A percentile compares a stretch with the other conserved stretches of the same genome.
These are phyloP conservation scores for Patellaria atrata DNA, from an alignment of 495 filamentous ascomycete genomes.

Conservation along the genomic window DNA sequence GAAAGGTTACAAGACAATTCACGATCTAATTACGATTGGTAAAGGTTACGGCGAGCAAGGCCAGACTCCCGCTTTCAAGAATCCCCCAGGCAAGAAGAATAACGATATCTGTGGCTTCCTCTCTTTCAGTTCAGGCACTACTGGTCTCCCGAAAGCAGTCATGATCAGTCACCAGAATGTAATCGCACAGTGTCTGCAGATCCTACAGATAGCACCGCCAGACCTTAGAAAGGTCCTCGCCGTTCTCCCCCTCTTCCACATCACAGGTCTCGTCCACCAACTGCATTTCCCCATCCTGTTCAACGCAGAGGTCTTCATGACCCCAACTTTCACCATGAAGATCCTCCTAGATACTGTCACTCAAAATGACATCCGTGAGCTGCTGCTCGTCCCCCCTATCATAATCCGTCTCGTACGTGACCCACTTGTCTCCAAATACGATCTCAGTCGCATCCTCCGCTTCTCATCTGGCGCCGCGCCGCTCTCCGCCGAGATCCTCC, in stretches of 20 bases:
- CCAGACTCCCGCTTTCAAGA: slow-evolving; percentile 31
- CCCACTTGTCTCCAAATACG: slow-evolving; percentile 45
- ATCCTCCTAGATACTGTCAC: slow-evolving; percentile 39
- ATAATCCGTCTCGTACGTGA: slow-evolving; percentile 53
- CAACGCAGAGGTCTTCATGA: slow-evolving; percentile 44
- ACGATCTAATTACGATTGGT: slow-evolving; percentile 36
- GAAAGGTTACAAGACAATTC: slow-evolving; percentile 34
- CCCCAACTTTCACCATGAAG: slow-evolving; percentile 43
- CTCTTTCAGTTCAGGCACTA: slow-evolving; percentile 41
- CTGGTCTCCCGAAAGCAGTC: slow-evolving; percentile 38
- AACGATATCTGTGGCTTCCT: slow-evolving; percentile 41
- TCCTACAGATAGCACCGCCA: slow-evolving; percentile 32
- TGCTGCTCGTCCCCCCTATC: slow-evolving; percentile 56
- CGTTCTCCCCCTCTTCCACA: slow-evolving; percentile 40
- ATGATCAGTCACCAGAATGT: slow-evolving; percentile 52
- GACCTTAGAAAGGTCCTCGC: slow-evolving; percentile 37
- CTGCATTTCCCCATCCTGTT: slow-evolving; percentile 44
- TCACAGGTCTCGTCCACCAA: slow-evolving; percentile 43
- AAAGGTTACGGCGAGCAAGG: slow-evolving; percentile 21
- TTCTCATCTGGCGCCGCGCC: slow-evolving; percentile 52
- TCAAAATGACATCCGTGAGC: slow-evolving; percentile 39
- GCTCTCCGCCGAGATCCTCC: slow-evolving; percentile 46
- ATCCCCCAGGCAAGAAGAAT: slow-evolving; percentile 38
- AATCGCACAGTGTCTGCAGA: slow-evolving; percentile 46
- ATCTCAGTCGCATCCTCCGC: slow-evolving; percentile 36